phyloP scores from a whole-genome alignment of 805 yeast genomes.

The Hagleromyces aurorensis region DNA sequence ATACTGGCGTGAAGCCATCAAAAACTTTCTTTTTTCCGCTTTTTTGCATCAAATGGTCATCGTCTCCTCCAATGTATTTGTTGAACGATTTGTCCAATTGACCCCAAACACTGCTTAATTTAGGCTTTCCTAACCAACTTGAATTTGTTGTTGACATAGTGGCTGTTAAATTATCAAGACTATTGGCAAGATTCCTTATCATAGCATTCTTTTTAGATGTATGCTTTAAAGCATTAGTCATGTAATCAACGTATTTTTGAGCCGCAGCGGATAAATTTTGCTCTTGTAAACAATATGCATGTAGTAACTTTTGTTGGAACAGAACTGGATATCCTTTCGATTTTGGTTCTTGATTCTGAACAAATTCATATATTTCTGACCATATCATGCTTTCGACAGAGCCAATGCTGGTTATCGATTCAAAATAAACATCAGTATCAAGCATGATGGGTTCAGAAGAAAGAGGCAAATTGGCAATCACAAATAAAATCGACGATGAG shows the following conservation, averaged over 20 bases:
- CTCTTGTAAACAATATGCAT: slow-evolving; percentile 65
- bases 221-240: slow-evolving; percentile 35
- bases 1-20: slow-evolving; percentile 61
- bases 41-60: slow-evolving; percentile 35
- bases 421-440: slow-evolving; percentile 32
- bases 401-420: slow-evolving; percentile 33
- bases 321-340: slow-evolving; percentile 42
- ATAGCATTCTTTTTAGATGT: slow-evolving; percentile 32
- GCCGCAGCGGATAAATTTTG: slow-evolving; percentile 51
- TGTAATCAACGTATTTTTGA: slow-evolving; percentile 51
- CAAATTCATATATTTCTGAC: slow-evolving; percentile 65
- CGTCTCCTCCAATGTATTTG: slow-evolving; percentile 84
- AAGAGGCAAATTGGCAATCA: slow-evolving; percentile 41
- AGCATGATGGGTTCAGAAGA: slow-evolving; percentile 25
- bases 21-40: slow-evolving; percentile 46
- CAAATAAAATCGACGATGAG: slow-evolving; percentile 40
- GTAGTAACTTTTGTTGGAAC: slow-evolving; percentile 52
- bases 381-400: slow-evolving; percentile 42
- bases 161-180: slow-evolving; percentile 35
- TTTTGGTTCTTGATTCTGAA: slow-evolving; percentile 30
- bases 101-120: slow-evolving; percentile 81
- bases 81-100: slow-evolving; percentile 73
- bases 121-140: slow-evolving; percentile 76
- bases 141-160: slow-evolving; percentile 44
- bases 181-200: slow-evolving; percentile 29